phyloP scores from a whole-genome alignment of 306 rosid genomes.

The Dryas alaskensis region DNA sequence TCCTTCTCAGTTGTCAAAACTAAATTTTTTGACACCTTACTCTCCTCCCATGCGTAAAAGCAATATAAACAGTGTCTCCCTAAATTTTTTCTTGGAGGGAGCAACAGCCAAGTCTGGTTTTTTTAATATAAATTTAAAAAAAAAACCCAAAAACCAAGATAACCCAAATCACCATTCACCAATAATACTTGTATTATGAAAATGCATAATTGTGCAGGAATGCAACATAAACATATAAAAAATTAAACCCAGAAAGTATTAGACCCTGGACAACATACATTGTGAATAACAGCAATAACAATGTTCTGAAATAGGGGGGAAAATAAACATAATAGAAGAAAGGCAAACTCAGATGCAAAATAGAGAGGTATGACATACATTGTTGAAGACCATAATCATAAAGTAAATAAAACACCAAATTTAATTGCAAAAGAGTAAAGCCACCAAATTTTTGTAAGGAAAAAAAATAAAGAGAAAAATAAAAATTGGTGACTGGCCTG shows the following conservation, averaged over 20 bases:
- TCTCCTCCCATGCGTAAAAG: neutral
- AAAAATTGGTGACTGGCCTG: conserved; percentile 38
- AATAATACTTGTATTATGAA: neutral
- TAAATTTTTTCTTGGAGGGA: neutral
- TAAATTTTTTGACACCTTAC: neutral
- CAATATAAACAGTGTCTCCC: neutral
- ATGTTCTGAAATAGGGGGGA: too few relatives aligned
- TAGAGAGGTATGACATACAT: neutral
- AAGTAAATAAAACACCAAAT: conserved; percentile 17
- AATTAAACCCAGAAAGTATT: neutral
- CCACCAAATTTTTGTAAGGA: conserved; percentile 10
- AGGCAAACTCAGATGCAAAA: neutral
- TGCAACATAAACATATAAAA: neutral
- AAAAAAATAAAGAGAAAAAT: conserved; percentile 2
- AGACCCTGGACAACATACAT: conserved; percentile 1
- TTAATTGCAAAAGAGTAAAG: conserved; percentile 20
- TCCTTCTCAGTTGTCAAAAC: neutral
- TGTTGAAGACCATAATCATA: neutral
- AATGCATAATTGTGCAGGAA: neutral
- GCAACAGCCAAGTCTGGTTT: neutral
- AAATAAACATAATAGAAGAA: neutral
- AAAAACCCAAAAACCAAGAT: neutral
- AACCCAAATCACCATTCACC: neutral
- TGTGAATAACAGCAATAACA: neutral
- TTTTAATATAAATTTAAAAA: neutral